Base-by-base conservation (phyloP, 2,329 filamentous ascomycete genomes). In the Pseudogymnoascus sp. region DNA sequence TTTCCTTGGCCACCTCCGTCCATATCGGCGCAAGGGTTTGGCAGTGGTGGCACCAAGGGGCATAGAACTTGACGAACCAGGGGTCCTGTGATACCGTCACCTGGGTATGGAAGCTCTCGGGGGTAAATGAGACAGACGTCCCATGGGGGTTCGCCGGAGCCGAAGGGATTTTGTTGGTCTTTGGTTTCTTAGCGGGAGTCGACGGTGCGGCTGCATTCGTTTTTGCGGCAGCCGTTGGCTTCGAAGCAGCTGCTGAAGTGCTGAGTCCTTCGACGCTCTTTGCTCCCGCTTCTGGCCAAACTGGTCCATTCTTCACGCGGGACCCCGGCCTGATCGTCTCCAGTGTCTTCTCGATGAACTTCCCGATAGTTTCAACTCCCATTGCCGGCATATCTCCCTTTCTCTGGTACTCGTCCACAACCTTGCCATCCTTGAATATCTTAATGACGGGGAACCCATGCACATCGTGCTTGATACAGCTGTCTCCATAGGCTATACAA, bases 21-120 rank as follows among this genome's bases (percentile, higher is more conserved):
- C 94, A 99, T 65, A 86, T 91, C 2, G 94, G 89, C 36, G 89
- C 90, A 81, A 99, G 85, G 37, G 90, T 90, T 75, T 96, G 90
- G 75, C 95, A 99, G 75, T 99, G 94, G 67, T 87, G 85, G 74
- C 94, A 99, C 94, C 93, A 97, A 5, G 94, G 95, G 15, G 91
- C 92, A 73, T 97, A 97, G 73, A 99, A 97, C 75, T 99, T 99
- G 80, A 99, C 86, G 71, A 99, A 97, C 94, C 94, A 99, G 5
- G 92, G 88, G 65, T 97, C 91, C 65, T 89, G 85, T 0, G 91
- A 91, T 72, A 87, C 89, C 2, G 91, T 96, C 53, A 99, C 92
- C 37, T 88, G 78, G 62, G 83, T 85, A 72, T 95, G 88, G 77
- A 99, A 99, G 65, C 80, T 90, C 71, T 97, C 91, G 0, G 89